These are phyloP conservation scores for Clarkia xantiana DNA, from an alignment of 345 rosid species.

Conservation along the genomic window DNA sequence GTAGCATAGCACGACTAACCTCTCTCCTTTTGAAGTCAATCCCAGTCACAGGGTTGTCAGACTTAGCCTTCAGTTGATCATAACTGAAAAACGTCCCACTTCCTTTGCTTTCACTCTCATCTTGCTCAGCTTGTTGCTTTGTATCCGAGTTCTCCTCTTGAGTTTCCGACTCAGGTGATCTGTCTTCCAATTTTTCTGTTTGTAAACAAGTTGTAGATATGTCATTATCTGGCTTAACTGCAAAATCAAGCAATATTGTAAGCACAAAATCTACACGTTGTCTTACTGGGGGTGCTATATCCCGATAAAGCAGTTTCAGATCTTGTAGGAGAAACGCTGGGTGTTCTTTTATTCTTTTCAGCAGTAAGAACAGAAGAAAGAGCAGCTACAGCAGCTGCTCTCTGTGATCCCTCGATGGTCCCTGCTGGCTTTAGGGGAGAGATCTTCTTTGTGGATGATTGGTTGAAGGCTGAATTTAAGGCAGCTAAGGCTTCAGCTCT, in stretches of 20 bases:
- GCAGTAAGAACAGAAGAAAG: conserved; percentile 81
- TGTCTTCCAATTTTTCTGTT: conserved; percentile 24
- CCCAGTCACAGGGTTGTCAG: conserved; percentile 76
- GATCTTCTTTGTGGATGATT: conserved; percentile 38
- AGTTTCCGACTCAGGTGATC: conserved; percentile 25
- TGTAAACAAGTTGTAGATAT: background rate
- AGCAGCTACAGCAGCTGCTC: conserved; percentile 96
- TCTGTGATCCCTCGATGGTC: conserved; percentile 54
- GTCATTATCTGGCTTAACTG: no score
- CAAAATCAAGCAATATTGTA: no score
- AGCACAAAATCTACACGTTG: no score
- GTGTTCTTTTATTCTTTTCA: conserved; percentile 57
- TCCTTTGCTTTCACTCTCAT: conserved; percentile 20
- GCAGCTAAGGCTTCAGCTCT: conserved; percentile 37
- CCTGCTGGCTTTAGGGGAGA: conserved; percentile 29
- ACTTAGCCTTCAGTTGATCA: conserved; percentile 70
- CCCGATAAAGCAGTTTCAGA: conserved; percentile 30
- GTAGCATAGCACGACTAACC: conserved; percentile 29
- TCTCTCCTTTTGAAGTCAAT: conserved; percentile 88
- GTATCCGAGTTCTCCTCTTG: conserved; percentile 25
- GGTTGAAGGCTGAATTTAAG: conserved; percentile 55
- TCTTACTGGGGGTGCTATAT: conserved; percentile 32
- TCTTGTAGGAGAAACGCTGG: conserved; percentile 51
- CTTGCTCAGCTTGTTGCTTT: conserved; percentile 32
- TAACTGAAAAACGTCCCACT: conserved; percentile 47